Base-by-base conservation (phyloP, 441 rosid genomes). In the Syzygium malaccense region DNA sequence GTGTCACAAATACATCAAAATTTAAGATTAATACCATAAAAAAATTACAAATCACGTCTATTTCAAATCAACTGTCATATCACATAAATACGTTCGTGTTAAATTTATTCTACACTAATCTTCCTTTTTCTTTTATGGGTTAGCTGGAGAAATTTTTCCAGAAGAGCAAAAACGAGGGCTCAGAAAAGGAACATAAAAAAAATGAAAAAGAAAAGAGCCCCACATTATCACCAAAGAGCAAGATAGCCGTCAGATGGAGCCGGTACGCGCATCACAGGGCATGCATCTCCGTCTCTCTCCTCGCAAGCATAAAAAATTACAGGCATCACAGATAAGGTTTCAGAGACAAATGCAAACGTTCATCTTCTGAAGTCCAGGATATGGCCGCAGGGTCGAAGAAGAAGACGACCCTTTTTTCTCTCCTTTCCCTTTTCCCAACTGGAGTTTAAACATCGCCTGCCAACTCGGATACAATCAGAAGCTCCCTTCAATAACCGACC, bases 81-180 rank as follows among this genome's bases (percentile, higher is more conserved):
- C 56, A 18, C 4, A 13, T 41, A 6, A 41, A 0, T 25, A 57
- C 1, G 6, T 25, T 25, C 26, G 4, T 10, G 0, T 9, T 0
- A 57, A 25, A 25, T 25, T 57, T 57, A 57, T 57, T 25, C 0
- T 0, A 57, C 10, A 25, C 3, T 57, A 10, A 57, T 57, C 8
- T 41, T 41, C 8, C 6, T 57, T 64, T 37, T 3, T 32, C 32
- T 25, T 32, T 32, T n/a, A 64, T 7, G 32, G 45, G 78, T 32
- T 66, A 32, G 8, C 25, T 18, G 3, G 20, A 18, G 45, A 18
- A 14, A 19, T 18, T 33, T 33, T 68, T 37, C 6, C 9, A 32
- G 26, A 68, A 68, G 0, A 5, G 79, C 41, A 33, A 32, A 68
- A 68, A 68, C 45, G 25, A 32, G 14, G 10, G 25, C 25, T 8